Conservation (phyloP, 148 eudicot species). For the Rhododendron simsii region DNA sequence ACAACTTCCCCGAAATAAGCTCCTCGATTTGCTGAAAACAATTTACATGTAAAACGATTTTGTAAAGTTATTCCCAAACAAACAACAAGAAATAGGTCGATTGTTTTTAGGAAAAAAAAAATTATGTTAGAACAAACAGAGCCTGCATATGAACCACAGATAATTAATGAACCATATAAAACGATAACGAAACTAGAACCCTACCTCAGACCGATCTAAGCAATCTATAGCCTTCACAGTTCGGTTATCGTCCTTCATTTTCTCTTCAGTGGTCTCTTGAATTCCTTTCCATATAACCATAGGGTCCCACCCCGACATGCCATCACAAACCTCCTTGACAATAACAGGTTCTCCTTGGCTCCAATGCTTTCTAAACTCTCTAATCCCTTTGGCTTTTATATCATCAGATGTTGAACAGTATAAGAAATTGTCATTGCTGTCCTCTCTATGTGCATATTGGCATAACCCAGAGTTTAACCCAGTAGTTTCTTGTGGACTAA, state of each 20-base stretch:
- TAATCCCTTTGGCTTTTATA: conserved; percentile 63
- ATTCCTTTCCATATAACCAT: conserved; percentile 76
- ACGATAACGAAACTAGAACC: conserved; percentile 7
- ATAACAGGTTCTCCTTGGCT: conserved; percentile 71
- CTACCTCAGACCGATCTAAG: conserved; percentile 76
- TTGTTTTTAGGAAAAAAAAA: not conserved
- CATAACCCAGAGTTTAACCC: conserved; percentile 25
- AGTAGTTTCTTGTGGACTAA: conserved; percentile 21
- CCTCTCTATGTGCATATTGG: conserved; percentile 49
- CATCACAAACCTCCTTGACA: conserved; percentile 66
- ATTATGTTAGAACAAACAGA: not conserved
- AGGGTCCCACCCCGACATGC: conserved; percentile 76
- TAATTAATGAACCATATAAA: not conserved
- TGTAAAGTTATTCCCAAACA: not conserved
- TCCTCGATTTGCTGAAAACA: not conserved
- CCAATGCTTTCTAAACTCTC: conserved; percentile 72
- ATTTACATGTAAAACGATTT: not conserved
- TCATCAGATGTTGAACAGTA: conserved; percentile 64
- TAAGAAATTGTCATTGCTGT: conserved; percentile 37
- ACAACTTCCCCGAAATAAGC: not conserved
- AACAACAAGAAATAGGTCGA: not conserved
- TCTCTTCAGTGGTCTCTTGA: conserved; percentile 65
- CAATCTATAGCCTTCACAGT: conserved; percentile 83
- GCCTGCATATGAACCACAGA: not conserved
- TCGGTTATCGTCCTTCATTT: conserved; percentile 57